phyloP scores from a whole-genome alignment of 23 red algal genomes.

The Gracilariopsis chorda region DNA sequence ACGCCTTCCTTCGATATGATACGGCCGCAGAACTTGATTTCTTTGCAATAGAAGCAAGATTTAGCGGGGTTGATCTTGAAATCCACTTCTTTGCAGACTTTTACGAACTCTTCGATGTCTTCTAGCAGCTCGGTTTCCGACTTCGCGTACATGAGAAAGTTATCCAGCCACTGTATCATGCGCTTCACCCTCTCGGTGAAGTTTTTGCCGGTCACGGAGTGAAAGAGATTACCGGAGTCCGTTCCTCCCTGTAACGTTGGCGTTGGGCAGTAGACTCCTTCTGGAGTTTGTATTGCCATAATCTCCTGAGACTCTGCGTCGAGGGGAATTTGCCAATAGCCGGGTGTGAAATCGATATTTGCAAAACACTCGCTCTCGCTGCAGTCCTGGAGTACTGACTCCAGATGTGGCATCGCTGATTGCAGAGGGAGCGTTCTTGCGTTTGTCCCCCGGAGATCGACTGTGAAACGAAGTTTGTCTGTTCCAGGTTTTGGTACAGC shows the following conservation, averaged over 20 bases:
- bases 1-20: conserved; percentile 20
- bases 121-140: neutral
- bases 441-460: neutral
- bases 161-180: conserved; percentile 7
- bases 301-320: neutral
- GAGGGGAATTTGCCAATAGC: conserved; percentile 9
- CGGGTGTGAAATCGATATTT: neutral
- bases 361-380: too few species aligned
- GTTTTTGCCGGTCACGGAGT: neutral
- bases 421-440: neutral
- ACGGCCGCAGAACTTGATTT: conserved; percentile 20
- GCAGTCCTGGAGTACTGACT: neutral
- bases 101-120: neutral
- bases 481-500: conserved; percentile 11
- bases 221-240: conserved; percentile 34
- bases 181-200: neutral
- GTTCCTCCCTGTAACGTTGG: conserved; percentile 22
- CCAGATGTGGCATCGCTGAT: neutral
- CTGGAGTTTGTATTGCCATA: conserved; percentile 13
- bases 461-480: neutral
- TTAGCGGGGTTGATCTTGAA: neutral
- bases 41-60: neutral
- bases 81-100: neutral
- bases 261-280: neutral
- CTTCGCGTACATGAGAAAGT: conserved; percentile 11